Evolutionary conservation across 441 rosid species (phyloP), one percentile per base, ranked within the genome.

Genomic region (Eutrema salsugineum): DNA sequence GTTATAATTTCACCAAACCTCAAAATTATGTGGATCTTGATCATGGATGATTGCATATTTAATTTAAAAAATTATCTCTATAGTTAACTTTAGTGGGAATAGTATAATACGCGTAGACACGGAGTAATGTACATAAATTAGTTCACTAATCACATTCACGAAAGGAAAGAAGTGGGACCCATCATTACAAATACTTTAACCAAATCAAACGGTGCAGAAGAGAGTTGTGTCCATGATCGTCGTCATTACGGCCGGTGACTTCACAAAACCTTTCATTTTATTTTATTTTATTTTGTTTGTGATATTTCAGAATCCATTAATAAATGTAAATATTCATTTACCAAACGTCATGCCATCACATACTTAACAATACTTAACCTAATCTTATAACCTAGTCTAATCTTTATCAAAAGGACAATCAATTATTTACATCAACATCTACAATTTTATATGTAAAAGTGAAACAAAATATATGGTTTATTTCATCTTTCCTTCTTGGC

Each of bases 181-280:
- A 53, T 53, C 14, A 39, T 28, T 53, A 15, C 66, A 40, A 71
- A 17, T 40, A 62, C 53, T 50, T 71, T 71, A 61, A 71, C 75
- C 75, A 71, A 71, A 71, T 71, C 75, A 62, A 60, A 71, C 75
- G 75, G 69, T 62, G 76, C 15, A 51, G 36, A 22, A 33, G 63
- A 19, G 32, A 71, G 68, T 71, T 49, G 68, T 40, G 75, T 51
- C 68, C 69, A 71, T 71, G 75, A 62, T 62, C 68, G 48, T 61
- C 68, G 51, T 59, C 75, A 48, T 60, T 57, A 44, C 47, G 51
- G 39, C 67, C 62, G 75, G 68, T 62, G 68, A 61, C 68, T 71
- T 51, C 33, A 49, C 68, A 66, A 38, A 19, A 11, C 57, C 51
- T 43, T 22, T 32, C n/a, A 1, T 53, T 47, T 27, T 24, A 24